Evolutionary conservation across 2,329 filamentous ascomycete species (phyloP), one percentile per base, ranked within the genome.

Genomic region (Aspergillus sergii): DNA sequence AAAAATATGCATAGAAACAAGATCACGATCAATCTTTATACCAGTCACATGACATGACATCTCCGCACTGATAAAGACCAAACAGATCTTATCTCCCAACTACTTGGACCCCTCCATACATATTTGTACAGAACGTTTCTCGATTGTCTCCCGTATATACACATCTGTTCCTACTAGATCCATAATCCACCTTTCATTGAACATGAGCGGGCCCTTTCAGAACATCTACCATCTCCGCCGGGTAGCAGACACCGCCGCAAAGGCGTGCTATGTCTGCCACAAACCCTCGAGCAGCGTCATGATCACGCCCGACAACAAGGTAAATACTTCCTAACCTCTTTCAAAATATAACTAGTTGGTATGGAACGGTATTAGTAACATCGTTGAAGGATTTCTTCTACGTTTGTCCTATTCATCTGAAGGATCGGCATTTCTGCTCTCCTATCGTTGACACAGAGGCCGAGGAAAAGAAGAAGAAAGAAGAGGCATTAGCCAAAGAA

Each of bases 261-360:
- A 92, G 79, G 84, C 92, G 57, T 99, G 95, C 79, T 91, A 93
- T 78, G 88, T 98, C 66, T 98, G 95, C 84, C 96, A 90, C 83
- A 96, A 95, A 79, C 91, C 91, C 10, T 93, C 90, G 63, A 88
- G 89, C 8, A 96, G 90, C 68, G 94, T 98, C 21, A 83, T 99
- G 60, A 92, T 97, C 69, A 96, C 93, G 10, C 87, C 91, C 0
- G 93, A 96, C 72, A 94, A 92, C 73, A 95, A 94, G 88, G 94
- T 95, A 70, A 57, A 59, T 36, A 32, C 19, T 23, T 26, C 32
- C 11, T 53, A 46, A 7, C 9, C 23, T 53, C n/a, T 23, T 16
- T 50, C 23, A 23, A 14, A 32, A 36, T 51, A 10, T 61, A 36
- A 12, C 11, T 32, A 10, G 30, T 34, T 16, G 2, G 23, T 36